Percentiles rank a stretch among this genome's conserved stretches.
Evolutionary conservation across 2,329 filamentous ascomycete genomes (phyloP).

Genomic region (Colletotrichum falcatum): DNA sequence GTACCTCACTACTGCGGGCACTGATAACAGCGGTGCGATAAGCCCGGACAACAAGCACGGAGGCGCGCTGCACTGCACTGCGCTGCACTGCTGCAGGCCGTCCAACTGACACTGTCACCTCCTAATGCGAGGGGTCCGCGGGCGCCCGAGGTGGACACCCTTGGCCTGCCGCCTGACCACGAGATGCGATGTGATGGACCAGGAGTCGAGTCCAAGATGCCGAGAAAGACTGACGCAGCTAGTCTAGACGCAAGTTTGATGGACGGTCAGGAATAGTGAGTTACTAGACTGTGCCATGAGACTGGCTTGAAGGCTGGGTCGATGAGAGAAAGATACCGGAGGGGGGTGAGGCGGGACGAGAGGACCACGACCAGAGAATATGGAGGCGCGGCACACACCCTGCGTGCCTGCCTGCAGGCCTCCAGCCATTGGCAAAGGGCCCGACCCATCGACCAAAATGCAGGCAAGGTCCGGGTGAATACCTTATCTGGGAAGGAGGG

Average conservation of each 20-base stretch:
- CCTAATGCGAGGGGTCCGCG: constrained; percentile 20
- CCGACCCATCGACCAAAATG: neutral
- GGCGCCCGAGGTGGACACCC: constrained; percentile 11
- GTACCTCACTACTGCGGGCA: neutral
- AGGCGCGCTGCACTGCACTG: neutral
- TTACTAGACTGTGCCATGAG: neutral
- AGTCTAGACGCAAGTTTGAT: neutral
- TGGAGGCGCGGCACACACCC: neutral
- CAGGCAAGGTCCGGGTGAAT: neutral
- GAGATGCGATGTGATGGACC: neutral
- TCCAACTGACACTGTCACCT: neutral
- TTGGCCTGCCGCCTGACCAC: constrained; percentile 5
- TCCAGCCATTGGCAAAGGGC: neutral
- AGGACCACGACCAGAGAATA: neutral
- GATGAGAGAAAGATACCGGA: neutral
- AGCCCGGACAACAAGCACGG: constrained; percentile 14
- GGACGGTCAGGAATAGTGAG: neutral
- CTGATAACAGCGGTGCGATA: constrained; percentile 1
- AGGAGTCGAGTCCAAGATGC: neutral
- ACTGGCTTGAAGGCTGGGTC: too few species aligned
- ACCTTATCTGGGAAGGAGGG: constrained; percentile 9
- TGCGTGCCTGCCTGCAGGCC: too few species aligned
- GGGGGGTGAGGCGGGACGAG: neutral
- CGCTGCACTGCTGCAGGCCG: constrained; percentile 3
- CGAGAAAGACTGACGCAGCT: neutral